Evolutionary conservation across 2,329 filamentous ascomycete genomes (phyloP), one percentile per base, ranked within the genome.

Genomic region (Rhinocladiella mackenziei): DNA sequence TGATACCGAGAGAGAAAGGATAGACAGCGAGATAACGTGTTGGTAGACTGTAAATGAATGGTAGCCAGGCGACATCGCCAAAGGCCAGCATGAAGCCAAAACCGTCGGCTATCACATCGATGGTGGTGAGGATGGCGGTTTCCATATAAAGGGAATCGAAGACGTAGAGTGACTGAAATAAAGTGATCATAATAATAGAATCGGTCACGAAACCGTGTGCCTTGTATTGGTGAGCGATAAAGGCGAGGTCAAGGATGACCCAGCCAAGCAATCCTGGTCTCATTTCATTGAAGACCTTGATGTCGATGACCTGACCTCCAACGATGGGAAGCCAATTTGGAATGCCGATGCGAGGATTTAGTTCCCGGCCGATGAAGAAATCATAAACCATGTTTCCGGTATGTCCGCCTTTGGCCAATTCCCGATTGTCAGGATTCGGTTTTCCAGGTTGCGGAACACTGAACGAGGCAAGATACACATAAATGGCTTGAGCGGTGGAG

Each of bases 61-160:
- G 91, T 2, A 96, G 78, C 91, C 91, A 97, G 50, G 85, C 86
- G 4, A 96, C 74, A 59, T 97, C 91, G 43, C 89, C 91, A 62
- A 96, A 96, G 2, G 86, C 75, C 23, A 97, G 76, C 91, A 97
- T 97, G 71, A 88, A 88, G 40, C 91, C 91, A 57, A 97, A 95
- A 4, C 91, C 91, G 58, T 97, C 91, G 30, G 82, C 86, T 39
- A 84, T 94, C 55, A 96, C 84, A 62, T 97, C 91, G 69, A 97
- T 96, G 22, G 89, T 96, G 1, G 89, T 96, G 53, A 96, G 71
- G 51, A 96, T 84, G 2, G 88, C 84, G 0, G 86, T 76, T 65
- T 97, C 91, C 77, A 91, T 92, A 72, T 83, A 89, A 53, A 88
- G 80, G 5, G 81, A 81, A 62, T 97, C 91, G 25, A 96, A 70